Conservation (phyloP, 225 moss, liverwort and hornwort species). For the Pseudisothecium myosuroides region DNA sequence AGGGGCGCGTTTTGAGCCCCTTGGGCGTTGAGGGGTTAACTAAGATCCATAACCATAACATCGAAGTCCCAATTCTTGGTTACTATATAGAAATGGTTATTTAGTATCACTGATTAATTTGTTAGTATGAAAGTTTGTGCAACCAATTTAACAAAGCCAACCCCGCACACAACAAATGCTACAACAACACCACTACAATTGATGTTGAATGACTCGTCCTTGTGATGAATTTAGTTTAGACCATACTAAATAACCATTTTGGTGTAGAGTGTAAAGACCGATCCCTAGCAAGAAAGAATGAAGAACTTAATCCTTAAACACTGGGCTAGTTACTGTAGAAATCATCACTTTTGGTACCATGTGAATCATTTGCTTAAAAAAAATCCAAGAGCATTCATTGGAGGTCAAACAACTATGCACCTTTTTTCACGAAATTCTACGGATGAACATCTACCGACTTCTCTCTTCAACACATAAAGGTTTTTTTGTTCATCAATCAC, state of each 20-base stretch:
- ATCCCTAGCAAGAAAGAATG: background rate
- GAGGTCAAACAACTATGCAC: background rate
- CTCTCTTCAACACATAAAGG: fast-evolving
- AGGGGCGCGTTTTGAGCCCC: no score
- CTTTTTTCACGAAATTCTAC: background rate
- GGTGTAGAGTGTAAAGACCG: background rate
- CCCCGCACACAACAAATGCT: background rate
- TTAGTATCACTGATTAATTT: background rate
- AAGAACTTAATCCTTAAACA: background rate
- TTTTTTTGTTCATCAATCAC: background rate
- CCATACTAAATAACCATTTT: background rate
- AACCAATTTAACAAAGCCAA: background rate
- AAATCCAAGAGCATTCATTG: background rate
- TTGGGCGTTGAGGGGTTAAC: background rate
- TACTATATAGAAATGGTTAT: no score
- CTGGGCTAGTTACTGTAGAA: fast-evolving
- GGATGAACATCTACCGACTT: background rate
- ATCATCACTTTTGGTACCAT: background rate
- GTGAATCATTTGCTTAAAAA: background rate
- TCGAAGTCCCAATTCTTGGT: background rate
- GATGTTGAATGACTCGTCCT: background rate
- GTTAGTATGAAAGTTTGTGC: background rate
- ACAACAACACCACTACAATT: background rate
- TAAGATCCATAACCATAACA: background rate
- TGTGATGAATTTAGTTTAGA: background rate